These are phyloP conservation scores for Sanghuangporus weigelae DNA, from an alignment of 1,284 basidiomycete genomes.

Conservation along the genomic window DNA sequence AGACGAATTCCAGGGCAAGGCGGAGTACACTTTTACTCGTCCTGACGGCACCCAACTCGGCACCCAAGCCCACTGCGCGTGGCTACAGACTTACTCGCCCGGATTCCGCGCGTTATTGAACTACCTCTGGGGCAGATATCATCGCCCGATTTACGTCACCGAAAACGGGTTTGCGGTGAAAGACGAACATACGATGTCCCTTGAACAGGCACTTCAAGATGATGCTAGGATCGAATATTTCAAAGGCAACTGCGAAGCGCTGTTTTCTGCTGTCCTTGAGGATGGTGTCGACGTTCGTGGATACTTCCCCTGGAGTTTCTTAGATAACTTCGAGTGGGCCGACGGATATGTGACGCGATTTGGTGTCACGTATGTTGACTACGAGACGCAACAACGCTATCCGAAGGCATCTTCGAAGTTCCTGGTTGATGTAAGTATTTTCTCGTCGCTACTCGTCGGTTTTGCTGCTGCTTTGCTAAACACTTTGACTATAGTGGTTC, in stretches of 20 bases:
- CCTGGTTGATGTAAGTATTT: constrained; percentile 33
- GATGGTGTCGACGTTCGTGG: constrained; percentile 64
- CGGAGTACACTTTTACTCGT: constrained; percentile 49
- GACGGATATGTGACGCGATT: constrained; percentile 63
- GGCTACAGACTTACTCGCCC: constrained; percentile 58
- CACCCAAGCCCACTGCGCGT: constrained; percentile 58
- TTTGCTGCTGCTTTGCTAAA: not conserved
- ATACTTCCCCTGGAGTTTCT: constrained; percentile 70
- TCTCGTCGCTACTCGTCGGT: no score
- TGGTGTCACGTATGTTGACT: constrained; percentile 64
- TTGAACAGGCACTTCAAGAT: constrained; percentile 58
- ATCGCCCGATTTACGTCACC: constrained; percentile 63
- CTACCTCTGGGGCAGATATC: constrained; percentile 69
- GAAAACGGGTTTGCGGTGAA: constrained; percentile 74
- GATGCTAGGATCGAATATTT: constrained; percentile 65
- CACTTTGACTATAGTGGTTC: constrained; percentile 9
- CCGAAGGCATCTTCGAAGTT: constrained; percentile 65
- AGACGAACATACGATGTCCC: constrained; percentile 50
- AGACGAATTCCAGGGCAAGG: constrained; percentile 63
- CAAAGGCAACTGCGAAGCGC: constrained; percentile 52
- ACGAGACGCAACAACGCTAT: constrained; percentile 61
- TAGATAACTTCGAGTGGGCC: constrained; percentile 78
- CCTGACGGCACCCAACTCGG: constrained; percentile 66
- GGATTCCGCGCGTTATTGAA: constrained; percentile 63
- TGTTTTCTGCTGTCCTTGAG: constrained; percentile 53